Conservation (phyloP, 495 filamentous ascomycete genomes). For the Sporormia fimetaria region DNA sequence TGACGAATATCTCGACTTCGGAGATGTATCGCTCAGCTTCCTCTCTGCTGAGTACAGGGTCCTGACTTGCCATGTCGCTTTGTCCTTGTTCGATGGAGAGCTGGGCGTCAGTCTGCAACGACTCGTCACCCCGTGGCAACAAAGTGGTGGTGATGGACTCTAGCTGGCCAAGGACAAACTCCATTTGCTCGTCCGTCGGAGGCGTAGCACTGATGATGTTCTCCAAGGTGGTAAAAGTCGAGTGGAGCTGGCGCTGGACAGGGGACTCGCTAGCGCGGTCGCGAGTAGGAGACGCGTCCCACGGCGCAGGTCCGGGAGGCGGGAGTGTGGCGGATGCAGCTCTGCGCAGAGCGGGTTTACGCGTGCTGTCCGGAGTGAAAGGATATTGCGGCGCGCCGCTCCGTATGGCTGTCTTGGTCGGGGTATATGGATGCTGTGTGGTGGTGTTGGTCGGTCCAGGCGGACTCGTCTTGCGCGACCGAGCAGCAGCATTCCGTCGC, state of each 20-base stretch:
- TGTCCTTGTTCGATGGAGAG: neutral
- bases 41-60: no score
- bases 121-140: neutral
- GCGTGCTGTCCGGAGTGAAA: slow-evolving; percentile 10
- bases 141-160: slow-evolving; percentile 2
- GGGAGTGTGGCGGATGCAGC: neutral
- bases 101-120: neutral
- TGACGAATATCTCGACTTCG: slow-evolving; percentile 5
- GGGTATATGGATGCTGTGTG: neutral
- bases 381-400: slow-evolving; percentile 4
- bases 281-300: neutral
- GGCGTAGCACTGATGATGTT: slow-evolving; percentile 3
- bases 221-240: slow-evolving; percentile 5
- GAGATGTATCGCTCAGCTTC: neutral
- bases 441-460: neutral
- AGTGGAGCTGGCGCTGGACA: slow-evolving; percentile 8
- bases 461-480: no score
- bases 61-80: neutral
- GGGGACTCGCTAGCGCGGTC: slow-evolving; percentile 1
- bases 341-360: neutral
- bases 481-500: neutral
- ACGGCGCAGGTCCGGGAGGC: slow-evolving; percentile 5
- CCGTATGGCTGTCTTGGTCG: neutral
- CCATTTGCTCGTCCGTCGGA: slow-evolving; percentile 14
- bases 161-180: slow-evolving; percentile 8